A percentile compares a stretch with the other conserved stretches of the same genome.
Conservation (phyloP, 2,329 filamentous ascomycete genomes). For the Kalaharituber pfeilii region DNA sequence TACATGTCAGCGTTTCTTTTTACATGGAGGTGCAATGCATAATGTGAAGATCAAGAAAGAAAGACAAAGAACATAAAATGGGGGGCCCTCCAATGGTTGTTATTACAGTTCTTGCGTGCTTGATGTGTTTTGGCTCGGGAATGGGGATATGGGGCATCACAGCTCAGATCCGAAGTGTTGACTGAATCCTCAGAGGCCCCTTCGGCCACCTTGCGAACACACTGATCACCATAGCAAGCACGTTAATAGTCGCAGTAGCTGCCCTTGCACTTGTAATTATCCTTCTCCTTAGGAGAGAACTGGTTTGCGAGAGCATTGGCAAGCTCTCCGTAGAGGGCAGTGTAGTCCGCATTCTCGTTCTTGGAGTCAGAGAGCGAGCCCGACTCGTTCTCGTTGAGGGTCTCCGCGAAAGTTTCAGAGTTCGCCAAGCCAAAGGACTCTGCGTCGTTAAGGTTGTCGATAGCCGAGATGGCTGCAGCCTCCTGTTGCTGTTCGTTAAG, state of each 20-base stretch:
- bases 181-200: no score
- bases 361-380: conserved; percentile 16
- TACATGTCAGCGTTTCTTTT: no score
- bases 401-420: conserved; percentile 13
- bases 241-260: not conserved
- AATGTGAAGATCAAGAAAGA: no score
- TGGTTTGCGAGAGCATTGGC: conserved; percentile 1
- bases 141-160: no score
- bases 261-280: not conserved
- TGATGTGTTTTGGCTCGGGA: no score
- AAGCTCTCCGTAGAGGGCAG: conserved; percentile 22
- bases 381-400: conserved; percentile 17
- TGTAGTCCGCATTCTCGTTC: conserved; percentile 12
- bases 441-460: conserved; percentile 17
- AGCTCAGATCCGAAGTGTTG: no score
- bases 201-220: no score
- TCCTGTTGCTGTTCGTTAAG: conserved; percentile 19
- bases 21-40: no score
- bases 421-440: conserved; percentile 1
- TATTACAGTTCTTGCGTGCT: no score
- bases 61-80: no score
- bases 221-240: no score
- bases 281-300: not conserved
- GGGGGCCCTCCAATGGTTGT: no score
- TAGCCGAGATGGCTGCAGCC: conserved; percentile 17